Percentiles rank a stretch among this genome's conserved stretches.
Evolutionary conservation across 2,329 filamentous ascomycete genomes (phyloP).

Genomic region (Lithohypha guttulata): DNA sequence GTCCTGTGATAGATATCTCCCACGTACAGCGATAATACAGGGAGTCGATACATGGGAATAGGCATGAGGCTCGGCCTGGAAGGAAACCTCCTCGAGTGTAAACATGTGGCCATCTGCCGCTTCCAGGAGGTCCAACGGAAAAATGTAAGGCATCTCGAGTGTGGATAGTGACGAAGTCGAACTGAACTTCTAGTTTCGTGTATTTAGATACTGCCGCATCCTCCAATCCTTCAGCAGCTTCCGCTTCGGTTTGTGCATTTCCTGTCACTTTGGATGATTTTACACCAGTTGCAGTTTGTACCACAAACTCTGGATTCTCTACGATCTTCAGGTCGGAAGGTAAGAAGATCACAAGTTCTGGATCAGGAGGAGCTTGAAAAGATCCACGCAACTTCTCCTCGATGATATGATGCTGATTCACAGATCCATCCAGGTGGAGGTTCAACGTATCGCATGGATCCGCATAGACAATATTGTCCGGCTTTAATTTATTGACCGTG

Average conservation of each 20-base stretch:
- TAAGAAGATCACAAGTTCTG: slow-evolving; percentile 48
- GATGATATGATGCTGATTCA: slow-evolving; percentile 67
- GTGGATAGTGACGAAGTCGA: slow-evolving; percentile 66
- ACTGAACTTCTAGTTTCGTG: slow-evolving; percentile 51
- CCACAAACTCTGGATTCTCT: slow-evolving; percentile 51
- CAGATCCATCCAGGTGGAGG: slow-evolving; percentile 39
- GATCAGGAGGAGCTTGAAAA: slow-evolving; percentile 40
- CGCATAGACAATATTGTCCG: slow-evolving; percentile 27
- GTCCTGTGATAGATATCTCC: slow-evolving; percentile 78
- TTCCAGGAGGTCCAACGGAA: slow-evolving; percentile 69
- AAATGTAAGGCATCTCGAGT: slow-evolving; percentile 86
- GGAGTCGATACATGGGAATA: slow-evolving; percentile 92
- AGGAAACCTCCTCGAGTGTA: slow-evolving; percentile 76
- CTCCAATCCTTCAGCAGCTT: slow-evolving; percentile 26
- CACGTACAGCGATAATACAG: slow-evolving; percentile 70
- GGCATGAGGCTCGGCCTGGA: slow-evolving; percentile 67
- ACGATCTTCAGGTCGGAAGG: slow-evolving; percentile 35
- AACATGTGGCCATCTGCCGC: slow-evolving; percentile 76
- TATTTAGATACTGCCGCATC: slow-evolving; percentile 39
- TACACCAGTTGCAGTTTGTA: slow-evolving; percentile 39
- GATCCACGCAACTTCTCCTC: slow-evolving; percentile 50
- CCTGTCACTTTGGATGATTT: slow-evolving; percentile 28
- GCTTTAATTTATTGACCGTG: slow-evolving; percentile 34
- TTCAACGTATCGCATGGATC: slow-evolving; percentile 30
- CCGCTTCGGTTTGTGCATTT: slow-evolving; percentile 25